Base-by-base conservation (phyloP, 2,329 filamentous ascomycete species). In the Amauroascus niger region DNA sequence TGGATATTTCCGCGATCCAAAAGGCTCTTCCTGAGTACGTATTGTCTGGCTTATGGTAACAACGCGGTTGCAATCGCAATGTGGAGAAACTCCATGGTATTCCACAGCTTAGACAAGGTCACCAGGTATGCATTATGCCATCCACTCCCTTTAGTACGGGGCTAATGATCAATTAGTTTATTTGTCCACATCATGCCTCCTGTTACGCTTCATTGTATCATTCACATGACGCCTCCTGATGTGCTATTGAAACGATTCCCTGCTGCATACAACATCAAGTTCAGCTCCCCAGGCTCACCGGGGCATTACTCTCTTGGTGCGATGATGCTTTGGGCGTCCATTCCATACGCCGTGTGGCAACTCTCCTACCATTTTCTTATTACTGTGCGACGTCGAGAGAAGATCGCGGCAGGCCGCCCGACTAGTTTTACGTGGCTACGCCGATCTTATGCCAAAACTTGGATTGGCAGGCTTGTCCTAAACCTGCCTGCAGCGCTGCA, bases 141-240 rank as follows among this genome's bases (percentile, higher is more conserved):
- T 24, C 33, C 40, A 9, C 32, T 24, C 35, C 35, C 22, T 35
- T 48, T 18, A 13, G 35, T 30, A 43, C 20, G 49, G 30, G 43
- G 20, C 50, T 46, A 16, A 39, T 13, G 46, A 49, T 55, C 37
- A 7, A 6, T 40, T 57, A 85, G 82, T 68, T 78, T 98, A n/a
- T 98, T 98, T 73, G 96, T 98, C 62, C 93, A 98, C 70, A 95
- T 98, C 64, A 98, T 98, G 91, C 93, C 93, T 0, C 95, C 90
- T 60, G 91, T 87, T 5, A 88, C 90, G 1, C 79, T 98, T 11
- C 93, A 98, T 70, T 94, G 88, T 65, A 78, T 98, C 13, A 87
- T 95, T 14, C 93, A 98, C 67, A 76, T 97, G 18, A 76, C 89
- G 11, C 71, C 85, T 0, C 70, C 79, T 1, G 80, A 82, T 20